These are phyloP conservation scores for Auricularia sp. DNA, from an alignment of 768 basidiomycete species.

Conservation along the genomic window DNA sequence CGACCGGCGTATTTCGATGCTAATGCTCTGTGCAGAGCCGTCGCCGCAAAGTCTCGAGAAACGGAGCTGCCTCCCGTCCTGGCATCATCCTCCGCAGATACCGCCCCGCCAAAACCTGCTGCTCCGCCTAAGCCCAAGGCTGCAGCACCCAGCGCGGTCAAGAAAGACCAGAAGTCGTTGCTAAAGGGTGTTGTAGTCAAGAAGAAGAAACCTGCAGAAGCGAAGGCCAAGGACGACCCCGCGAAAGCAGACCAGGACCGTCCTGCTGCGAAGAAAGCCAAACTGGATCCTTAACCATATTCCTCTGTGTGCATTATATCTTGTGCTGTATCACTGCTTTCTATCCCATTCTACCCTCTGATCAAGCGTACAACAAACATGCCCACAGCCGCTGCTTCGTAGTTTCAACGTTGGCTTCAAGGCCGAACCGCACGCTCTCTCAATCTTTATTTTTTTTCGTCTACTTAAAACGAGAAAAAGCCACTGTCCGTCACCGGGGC, in stretches of 20 bases:
- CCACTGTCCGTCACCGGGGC: no score
- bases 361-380: no score
- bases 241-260: neutral
- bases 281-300: neutral
- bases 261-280: neutral
- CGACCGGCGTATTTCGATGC: neutral
- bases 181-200: constrained; percentile 76
- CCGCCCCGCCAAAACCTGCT: constrained; percentile 20
- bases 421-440: no score
- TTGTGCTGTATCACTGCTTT: no score
- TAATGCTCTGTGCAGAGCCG: constrained; percentile 33
- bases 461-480: no score
- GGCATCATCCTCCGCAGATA: constrained; percentile 7
- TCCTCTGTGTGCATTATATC: no score
- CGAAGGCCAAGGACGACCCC: no score
- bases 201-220: constrained; percentile 24
- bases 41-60: constrained; percentile 50
- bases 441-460: no score
- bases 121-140: constrained; percentile 14
- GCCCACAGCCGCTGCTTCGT: no score
- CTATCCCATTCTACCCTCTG: no score
- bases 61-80: constrained; percentile 21
- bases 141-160: constrained; percentile 21
- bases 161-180: constrained; percentile 56
- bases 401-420: no score